Conservation (phyloP, 257 asterid species). For the Solanum pimpinellifolium region DNA sequence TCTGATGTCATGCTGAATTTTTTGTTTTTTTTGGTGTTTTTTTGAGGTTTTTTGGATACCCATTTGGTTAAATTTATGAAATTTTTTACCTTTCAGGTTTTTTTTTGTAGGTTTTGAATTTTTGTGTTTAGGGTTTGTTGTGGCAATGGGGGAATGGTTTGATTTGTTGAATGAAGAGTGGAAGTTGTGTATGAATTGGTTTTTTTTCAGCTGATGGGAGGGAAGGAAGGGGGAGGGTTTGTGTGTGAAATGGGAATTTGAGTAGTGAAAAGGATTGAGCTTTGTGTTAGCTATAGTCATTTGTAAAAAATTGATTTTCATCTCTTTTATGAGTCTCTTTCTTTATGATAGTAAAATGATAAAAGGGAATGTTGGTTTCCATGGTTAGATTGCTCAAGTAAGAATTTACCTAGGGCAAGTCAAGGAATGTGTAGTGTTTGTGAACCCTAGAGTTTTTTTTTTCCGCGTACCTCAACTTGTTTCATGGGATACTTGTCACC, state of each 20-base stretch:
- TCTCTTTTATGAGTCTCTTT: not conserved
- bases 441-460: not conserved
- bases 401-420: not conserved
- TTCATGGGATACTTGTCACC: not conserved
- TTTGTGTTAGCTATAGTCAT: not conserved
- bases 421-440: not conserved
- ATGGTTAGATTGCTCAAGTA: not conserved
- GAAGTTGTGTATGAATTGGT: not conserved
- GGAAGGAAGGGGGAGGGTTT: not conserved
- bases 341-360: not conserved
- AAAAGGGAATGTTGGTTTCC: not conserved
- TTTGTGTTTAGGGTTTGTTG: not conserved
- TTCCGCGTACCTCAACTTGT: not conserved
- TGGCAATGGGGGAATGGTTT: not conserved
- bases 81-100: not conserved
- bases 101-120: not conserved
- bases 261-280: not conserved
- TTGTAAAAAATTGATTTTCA: not conserved
- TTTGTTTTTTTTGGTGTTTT: not conserved
- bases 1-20: not conserved
- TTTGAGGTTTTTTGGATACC: not conserved
- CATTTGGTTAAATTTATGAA: not conserved
- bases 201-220: not conserved
- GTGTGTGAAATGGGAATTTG: not conserved
- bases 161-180: not conserved